phyloP scores from a whole-genome alignment of 495 filamentous ascomycete genomes.

The Talaromyces adpressus region DNA sequence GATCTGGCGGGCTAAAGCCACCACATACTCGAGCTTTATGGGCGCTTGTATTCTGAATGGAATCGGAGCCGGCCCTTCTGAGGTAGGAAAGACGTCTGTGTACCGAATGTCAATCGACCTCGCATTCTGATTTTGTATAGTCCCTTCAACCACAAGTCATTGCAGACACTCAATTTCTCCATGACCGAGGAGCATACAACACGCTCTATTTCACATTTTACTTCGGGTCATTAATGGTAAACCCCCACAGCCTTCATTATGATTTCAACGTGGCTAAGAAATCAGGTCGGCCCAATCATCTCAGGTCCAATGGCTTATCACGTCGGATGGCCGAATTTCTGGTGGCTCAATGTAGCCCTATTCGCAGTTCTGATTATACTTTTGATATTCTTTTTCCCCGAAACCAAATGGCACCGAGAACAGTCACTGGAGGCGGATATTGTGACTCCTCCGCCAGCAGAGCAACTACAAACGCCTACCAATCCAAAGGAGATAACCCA shows the following conservation, averaged over 20 bases:
- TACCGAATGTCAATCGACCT: background rate
- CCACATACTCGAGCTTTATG: slow-evolving; percentile 53
- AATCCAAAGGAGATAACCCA: slow-evolving; percentile 8
- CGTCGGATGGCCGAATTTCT: slow-evolving; percentile 50
- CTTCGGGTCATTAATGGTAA: slow-evolving; percentile 35
- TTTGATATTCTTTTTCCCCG: slow-evolving; percentile 51
- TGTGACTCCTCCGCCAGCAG: background rate
- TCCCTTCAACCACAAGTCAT: slow-evolving; percentile 58
- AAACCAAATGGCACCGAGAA: slow-evolving; percentile 52
- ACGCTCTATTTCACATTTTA: slow-evolving; percentile 56
- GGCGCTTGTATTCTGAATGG: slow-evolving; percentile 55
- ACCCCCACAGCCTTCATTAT: background rate
- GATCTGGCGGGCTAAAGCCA: slow-evolving; percentile 54
- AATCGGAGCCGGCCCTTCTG: slow-evolving; percentile 47
- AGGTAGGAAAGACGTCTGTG: slow-evolving; percentile 16
- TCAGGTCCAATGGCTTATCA: slow-evolving; percentile 49
- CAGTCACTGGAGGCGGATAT: background rate
- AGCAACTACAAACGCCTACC: background rate
- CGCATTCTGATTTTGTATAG: slow-evolving; percentile 17
- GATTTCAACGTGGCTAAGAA: background rate
- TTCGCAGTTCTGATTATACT: slow-evolving; percentile 38
- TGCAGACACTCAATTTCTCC: slow-evolving; percentile 59
- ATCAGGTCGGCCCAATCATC: slow-evolving; percentile 18
- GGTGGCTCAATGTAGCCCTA: slow-evolving; percentile 49
- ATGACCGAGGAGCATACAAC: slow-evolving; percentile 59